phyloP scores from a whole-genome alignment of 75 land plant genomes.

The Cupressus sempervirens region DNA sequence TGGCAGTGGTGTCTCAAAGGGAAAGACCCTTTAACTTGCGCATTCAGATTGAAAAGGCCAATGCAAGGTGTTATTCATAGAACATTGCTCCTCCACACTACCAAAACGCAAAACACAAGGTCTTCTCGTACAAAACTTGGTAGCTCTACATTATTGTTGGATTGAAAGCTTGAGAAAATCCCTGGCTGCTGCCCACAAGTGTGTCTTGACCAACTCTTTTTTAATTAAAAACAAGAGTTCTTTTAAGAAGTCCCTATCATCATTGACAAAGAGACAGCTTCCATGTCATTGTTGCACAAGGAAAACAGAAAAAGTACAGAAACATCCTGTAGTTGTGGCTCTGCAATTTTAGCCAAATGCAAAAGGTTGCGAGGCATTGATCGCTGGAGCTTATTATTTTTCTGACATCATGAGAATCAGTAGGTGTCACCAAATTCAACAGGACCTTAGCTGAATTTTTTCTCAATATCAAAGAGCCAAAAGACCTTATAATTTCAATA shows the following conservation, averaged over 20 bases:
- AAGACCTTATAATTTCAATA: not conserved
- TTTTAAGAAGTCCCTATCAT: not conserved
- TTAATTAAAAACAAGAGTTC: not conserved
- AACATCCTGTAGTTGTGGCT: not conserved
- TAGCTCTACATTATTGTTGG: not conserved
- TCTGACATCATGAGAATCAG: not conserved
- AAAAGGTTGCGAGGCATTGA: not conserved
- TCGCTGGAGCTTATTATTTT: not conserved
- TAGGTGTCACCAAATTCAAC: not conserved
- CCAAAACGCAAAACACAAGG: too few species aligned
- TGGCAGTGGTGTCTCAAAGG: too few species aligned
- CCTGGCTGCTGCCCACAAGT: not conserved
- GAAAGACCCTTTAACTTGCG: too few species aligned
- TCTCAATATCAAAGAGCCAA: not conserved
- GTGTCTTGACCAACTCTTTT: not conserved
- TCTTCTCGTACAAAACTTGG: too few species aligned
- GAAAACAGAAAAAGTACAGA: not conserved
- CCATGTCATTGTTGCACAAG: not conserved
- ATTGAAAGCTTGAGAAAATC: not conserved
- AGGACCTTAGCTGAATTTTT: not conserved
- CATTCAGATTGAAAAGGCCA: too few species aligned
- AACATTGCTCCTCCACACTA: too few species aligned
- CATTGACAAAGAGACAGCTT: not conserved
- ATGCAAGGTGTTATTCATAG: too few species aligned
- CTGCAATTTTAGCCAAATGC: constrained; percentile 3